A percentile compares a stretch with the other conserved stretches of the same genome.
phyloP scores from a whole-genome alignment of 2,329 filamentous ascomycete species.

The Microdochium bolleyi region DNA sequence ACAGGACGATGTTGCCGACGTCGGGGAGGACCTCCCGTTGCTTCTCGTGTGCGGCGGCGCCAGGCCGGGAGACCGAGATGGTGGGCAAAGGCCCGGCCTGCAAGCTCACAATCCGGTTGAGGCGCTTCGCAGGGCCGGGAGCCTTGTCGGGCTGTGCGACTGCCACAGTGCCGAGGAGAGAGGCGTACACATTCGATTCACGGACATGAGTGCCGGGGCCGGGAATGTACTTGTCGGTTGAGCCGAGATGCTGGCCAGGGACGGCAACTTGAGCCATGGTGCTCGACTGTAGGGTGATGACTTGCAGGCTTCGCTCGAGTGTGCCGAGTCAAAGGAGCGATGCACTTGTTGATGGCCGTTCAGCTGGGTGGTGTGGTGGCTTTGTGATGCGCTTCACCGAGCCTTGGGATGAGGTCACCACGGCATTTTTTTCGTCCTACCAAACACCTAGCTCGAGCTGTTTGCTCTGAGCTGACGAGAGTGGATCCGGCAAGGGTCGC shows the following conservation, averaged over 20 bases:
- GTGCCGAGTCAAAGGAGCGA: too few relatives aligned
- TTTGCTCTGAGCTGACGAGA: too few relatives aligned
- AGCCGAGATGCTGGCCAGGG: slow-evolving; percentile 75
- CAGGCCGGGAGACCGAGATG: slow-evolving; percentile 45
- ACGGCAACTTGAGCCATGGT: slow-evolving; percentile 47
- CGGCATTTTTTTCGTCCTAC: not conserved
- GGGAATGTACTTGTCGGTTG: slow-evolving; percentile 56
- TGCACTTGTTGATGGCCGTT: too few relatives aligned
- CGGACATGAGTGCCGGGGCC: slow-evolving; percentile 82
- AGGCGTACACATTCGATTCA: slow-evolving; percentile 68
- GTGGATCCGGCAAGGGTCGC: not conserved
- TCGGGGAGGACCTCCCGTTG: slow-evolving; percentile 72
- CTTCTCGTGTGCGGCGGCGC: slow-evolving; percentile 15
- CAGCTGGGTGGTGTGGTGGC: not conserved
- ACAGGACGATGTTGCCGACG: slow-evolving; percentile 73
- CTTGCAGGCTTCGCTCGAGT: too few relatives aligned
- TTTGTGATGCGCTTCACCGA: not conserved
- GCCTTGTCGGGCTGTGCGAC: slow-evolving; percentile 39
- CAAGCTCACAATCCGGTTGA: slow-evolving; percentile 46
- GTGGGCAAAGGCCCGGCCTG: slow-evolving; percentile 33
- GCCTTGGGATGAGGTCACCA: not conserved
- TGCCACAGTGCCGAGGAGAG: slow-evolving; percentile 66
- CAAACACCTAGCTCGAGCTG: not conserved
- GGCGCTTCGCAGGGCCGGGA: slow-evolving; percentile 47
- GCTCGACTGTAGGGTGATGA: not conserved